Base-by-base conservation (phyloP, 2,329 filamentous ascomycete genomes). In the Aspergillus piperis region DNA sequence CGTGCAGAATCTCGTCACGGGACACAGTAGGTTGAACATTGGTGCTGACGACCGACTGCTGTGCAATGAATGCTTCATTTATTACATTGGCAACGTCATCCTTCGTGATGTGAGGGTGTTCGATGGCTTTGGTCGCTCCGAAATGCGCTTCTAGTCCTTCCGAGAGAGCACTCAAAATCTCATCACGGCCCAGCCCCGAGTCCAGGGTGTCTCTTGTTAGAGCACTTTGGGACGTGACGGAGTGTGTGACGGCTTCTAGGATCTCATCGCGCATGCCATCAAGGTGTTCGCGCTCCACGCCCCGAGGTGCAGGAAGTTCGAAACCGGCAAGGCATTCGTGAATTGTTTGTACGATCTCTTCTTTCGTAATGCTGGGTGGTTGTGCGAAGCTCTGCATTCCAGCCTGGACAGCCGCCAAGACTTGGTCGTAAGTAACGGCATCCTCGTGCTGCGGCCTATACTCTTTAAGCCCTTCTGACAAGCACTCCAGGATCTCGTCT, bases 291-390 rank as follows among this genome's bases (percentile, higher is more conserved):
- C 69, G 65, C 13, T 69, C 63, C 7, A 72, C 15, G 8, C 60
- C 60, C 8, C 65, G 62, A 15, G 68, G 55, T 19, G 63, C 51
- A 10, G 42, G 61, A 5, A 30, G 59, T 56, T 54, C 91, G 65
- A 95, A 90, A 65, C 92, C 90, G 66, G 96, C 91, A 3, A 98
- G 81, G 63, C 91, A 96, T 73, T 96, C 91, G 25, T 90, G 87
- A 21, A 98, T 90, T 2, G 90, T 90, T 53, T 89, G 86, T 4
- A 96, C 83, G 21, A 97, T 88, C 68, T 96, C 93, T 54, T 96
- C 91, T 49, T 89, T 85, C 0, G 92, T 91, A 53, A 94, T 82
- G 7, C 81, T 83, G 0, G 87, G 83, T 30, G 90, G 86, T 0
- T 86, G 86, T 50, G 92, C 86, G 5, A 94, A 95, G 71, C 92